Evolutionary conservation across 2,329 filamentous ascomycete species (phyloP).

Genomic region (Leptographium lundbergii): DNA sequence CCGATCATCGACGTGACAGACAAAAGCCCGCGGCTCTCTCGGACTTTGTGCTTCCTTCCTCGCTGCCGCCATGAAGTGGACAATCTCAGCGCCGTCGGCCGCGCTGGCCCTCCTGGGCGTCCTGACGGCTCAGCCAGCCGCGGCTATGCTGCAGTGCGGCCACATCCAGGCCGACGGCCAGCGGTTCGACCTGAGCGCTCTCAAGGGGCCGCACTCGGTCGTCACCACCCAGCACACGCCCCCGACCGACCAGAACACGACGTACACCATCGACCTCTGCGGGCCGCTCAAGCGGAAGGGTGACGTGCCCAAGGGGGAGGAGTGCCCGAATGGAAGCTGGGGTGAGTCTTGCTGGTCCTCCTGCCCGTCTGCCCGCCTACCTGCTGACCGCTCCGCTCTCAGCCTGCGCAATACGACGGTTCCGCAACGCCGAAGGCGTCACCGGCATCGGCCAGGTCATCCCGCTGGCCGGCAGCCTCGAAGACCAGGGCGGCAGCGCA

Average conservation of each 20-base stretch:
- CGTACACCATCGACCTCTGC: constrained; percentile 74
- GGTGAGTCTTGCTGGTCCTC: constrained; percentile 29
- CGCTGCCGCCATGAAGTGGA: neutral
- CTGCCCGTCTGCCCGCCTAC: neutral
- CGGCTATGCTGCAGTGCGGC: constrained; percentile 47
- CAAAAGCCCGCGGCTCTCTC: neutral
- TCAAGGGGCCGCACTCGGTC: constrained; percentile 57
- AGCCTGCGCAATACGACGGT: constrained; percentile 66
- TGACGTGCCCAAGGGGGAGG: constrained; percentile 37
- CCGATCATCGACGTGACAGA: no score
- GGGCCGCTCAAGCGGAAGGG: constrained; percentile 49
- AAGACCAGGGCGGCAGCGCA: constrained; percentile 39
- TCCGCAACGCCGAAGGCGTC: constrained; percentile 32
- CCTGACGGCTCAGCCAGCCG: constrained; percentile 8
- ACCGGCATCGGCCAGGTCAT: constrained; percentile 44
- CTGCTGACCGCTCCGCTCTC: neutral
- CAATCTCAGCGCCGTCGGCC: neutral
- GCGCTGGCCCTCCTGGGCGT: constrained; percentile 4
- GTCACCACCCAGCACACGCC: constrained; percentile 43
- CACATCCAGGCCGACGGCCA: constrained; percentile 45
- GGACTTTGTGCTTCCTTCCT: neutral
- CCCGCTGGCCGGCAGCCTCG: constrained; percentile 63
- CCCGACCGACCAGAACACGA: constrained; percentile 53
- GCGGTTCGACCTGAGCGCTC: constrained; percentile 49
- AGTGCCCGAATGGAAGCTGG: constrained; percentile 58